These are phyloP conservation scores for Microbotryomycetes sp. DNA, from an alignment of 1,284 basidiomycete genomes.

Conservation along the genomic window DNA sequence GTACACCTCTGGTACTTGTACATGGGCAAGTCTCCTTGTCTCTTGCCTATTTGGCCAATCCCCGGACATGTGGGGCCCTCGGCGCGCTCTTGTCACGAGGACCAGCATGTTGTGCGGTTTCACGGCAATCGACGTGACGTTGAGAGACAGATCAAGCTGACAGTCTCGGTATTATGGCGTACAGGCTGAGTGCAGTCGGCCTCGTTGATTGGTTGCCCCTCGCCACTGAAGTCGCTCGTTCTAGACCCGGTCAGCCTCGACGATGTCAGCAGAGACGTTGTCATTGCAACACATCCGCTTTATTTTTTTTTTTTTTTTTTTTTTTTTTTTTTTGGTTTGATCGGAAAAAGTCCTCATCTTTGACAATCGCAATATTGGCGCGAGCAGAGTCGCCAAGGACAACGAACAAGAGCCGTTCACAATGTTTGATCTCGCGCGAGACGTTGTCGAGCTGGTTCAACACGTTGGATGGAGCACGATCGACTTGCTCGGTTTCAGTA, in stretches of 20 bases:
- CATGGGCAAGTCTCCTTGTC: slow-evolving; percentile 11
- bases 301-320: no score
- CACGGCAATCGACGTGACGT: no score
- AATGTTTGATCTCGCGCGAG: slow-evolving; percentile 9
- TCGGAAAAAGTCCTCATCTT: slow-evolving; percentile 19
- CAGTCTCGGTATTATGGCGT: no score
- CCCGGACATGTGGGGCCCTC: no score
- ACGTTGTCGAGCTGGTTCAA: slow-evolving; percentile 22
- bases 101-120: no score
- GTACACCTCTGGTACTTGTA: slow-evolving; percentile 23
- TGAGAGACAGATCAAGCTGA: no score
- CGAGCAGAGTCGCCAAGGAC: background rate
- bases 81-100: no score
- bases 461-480: slow-evolving; percentile 16
- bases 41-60: no score
- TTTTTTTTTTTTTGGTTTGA: no score
- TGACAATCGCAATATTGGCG: slow-evolving; percentile 28
- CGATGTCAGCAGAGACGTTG: no score
- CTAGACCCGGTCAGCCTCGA: slow-evolving; percentile 10
- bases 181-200: slow-evolving; percentile 25
- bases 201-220: slow-evolving; percentile 28
- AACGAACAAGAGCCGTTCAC: slow-evolving; percentile 1
- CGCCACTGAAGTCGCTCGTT: slow-evolving; percentile 5
- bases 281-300: no score
- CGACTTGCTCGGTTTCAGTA: slow-evolving; percentile 27